Evolutionary conservation across 2,329 filamentous ascomycete species (phyloP), one percentile per base, ranked within the genome.

Genomic region (Ceratocystis huliohia): DNA sequence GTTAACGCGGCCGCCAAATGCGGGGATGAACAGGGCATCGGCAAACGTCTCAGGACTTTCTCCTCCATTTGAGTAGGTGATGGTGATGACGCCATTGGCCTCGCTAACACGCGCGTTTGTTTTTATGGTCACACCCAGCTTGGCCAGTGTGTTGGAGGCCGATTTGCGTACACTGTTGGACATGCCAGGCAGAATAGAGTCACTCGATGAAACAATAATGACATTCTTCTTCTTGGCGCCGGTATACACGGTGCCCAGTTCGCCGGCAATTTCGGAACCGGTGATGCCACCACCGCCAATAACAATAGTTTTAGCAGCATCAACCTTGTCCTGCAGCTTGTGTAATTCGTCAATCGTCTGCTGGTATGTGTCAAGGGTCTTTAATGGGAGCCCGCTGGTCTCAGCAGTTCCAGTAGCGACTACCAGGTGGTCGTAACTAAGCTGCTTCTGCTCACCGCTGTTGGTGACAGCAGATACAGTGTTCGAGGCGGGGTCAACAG

Each of bases 381-480:
- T 84, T 73, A 79, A 84, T 0, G 82, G 81, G 73, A 80, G 13
- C 45, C 64, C 68, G 2, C 53, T 20, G 3, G 28, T 28, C 7
- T 64, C 63, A 20, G 53, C 30, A 1, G 69, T 65, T 15, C 69
- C 69, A 3, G 69, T 85, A 8, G 82, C 81, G 56, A 86, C 73
- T 68, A 86, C 71, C 13, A 85, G 74, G 25, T 77, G 78, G 69
- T 83, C 77, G 70, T 85, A 86, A 22, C 68, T 10, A 73, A 73
- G 5, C 74, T 73, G 17, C 70, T 69, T n/a, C 3, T 68, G n/a
- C 70, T 70, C 33, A 5, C 74, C 75, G 3, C 72, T 75, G 57
- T 73, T 74, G 41, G 74, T 72, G 25, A 73, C 69, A 15, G 83
- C 74, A 1, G 71, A 72, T 28, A 84, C 78, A 0, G 72, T 74